Conservation (phyloP, 345 rosid genomes). For the Rhizophora apiculata region DNA sequence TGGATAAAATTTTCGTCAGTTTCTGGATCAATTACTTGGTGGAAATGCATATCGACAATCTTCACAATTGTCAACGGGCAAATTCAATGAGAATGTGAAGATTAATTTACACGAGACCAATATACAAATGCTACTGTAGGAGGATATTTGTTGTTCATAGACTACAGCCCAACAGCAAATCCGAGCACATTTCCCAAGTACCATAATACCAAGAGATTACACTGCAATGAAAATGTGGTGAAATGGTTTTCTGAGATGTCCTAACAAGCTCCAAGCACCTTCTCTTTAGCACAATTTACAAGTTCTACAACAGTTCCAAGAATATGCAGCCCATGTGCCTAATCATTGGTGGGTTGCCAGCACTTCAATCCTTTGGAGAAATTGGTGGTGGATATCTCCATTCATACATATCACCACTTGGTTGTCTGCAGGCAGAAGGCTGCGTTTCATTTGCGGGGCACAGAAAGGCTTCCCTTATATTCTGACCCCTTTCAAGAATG, state of each 20-base stretch:
- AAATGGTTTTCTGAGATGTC: slow-evolving; percentile 3
- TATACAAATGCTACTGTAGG: slow-evolving; percentile 24
- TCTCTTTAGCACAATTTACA: background rate
- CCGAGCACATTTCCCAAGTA: slow-evolving; percentile 11
- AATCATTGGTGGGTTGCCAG: background rate
- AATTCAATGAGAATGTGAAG: background rate
- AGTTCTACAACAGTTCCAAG: slow-evolving; percentile 5
- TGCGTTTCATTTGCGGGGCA: background rate
- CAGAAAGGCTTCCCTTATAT: background rate
- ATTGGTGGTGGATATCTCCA: slow-evolving; percentile 1
- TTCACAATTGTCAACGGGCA: background rate
- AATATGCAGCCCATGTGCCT: background rate
- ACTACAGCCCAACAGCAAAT: background rate
- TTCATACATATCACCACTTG: background rate
- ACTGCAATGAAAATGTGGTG: slow-evolving; percentile 2
- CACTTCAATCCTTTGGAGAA: slow-evolving; percentile 4
- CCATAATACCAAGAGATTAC: slow-evolving; percentile 14
- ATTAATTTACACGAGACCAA: slow-evolving; percentile 10
- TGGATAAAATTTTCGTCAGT: too few species aligned
- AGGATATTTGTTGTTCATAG: slow-evolving; percentile 1
- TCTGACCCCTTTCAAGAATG: slow-evolving; percentile 2
- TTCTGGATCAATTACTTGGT: background rate
- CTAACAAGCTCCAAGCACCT: background rate
- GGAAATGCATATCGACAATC: background rate
- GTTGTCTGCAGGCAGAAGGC: background rate